Base-by-base conservation (phyloP, 257 asterid genomes). In the Paulownia fortunei region DNA sequence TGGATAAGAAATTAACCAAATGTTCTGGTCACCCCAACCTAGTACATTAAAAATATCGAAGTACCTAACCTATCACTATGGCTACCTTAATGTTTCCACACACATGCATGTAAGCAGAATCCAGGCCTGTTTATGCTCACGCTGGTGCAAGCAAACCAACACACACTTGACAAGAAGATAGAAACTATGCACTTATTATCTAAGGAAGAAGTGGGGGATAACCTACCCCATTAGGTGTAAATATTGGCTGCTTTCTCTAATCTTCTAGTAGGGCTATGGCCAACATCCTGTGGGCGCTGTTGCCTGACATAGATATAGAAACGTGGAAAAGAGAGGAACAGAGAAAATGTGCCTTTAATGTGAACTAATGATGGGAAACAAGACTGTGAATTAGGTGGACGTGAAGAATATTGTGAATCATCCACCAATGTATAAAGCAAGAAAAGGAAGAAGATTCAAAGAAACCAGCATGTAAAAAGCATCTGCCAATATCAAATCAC, bases 11-110 rank as follows among this genome's bases (percentile, higher is more conserved):
- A 42, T 67, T 56, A 18, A 66, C 8, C 30, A 27, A 55, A 68
- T 30, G 49, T 7, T 26, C 19, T 24, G 6, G 18, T 30, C 42
- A 12, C 4, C 46, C 70, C 63, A 75, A 62, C 39, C n/a, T 70
- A 70, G 82, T 26, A 46, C 36, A 42, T 42, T 49, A 59, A 56
- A 70, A 27, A 69, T 21, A 32, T 32, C 59, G 72, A 69, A 15
- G 32, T 70, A 52, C 77, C 61, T 63, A 59, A 44, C 63, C 54
- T 55, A 42, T 41, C 30, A 11, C 44, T 39, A 15, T 55, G 67
- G 23, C 26, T 69, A 56, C 32, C 77, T 56, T 41, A 6, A 23
- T 23, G 18, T n/a, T 37, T 6, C 44, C 34, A 41, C 0, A 13
- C 4, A 42, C 37, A 34, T 2, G 37, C 2, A 2, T 34, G 37